These are phyloP conservation scores for Chenopodium berlandieri DNA, from an alignment of 148 eudicot species.

Conservation along the genomic window DNA sequence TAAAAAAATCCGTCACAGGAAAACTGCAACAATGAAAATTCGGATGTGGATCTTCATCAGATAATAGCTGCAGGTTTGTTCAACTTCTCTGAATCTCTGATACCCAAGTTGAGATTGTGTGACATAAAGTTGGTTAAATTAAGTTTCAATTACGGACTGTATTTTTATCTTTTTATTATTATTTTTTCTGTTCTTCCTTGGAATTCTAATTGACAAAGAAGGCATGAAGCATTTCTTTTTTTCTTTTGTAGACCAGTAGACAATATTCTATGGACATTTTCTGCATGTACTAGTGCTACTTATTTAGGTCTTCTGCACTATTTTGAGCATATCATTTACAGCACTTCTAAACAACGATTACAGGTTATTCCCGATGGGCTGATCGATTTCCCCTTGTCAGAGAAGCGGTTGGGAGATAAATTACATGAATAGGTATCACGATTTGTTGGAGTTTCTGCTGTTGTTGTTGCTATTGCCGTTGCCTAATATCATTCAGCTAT, in stretches of 20 bases:
- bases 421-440: conserved; percentile 16
- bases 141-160: background rate
- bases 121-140: background rate
- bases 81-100: background rate
- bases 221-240: background rate
- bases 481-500: background rate
- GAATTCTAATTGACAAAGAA: background rate
- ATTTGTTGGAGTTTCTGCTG: background rate
- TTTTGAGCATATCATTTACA: background rate
- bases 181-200: background rate
- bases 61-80: conserved; percentile 60
- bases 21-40: conserved; percentile 40
- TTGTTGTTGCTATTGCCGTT: background rate
- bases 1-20: conserved; percentile 27
- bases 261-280: background rate
- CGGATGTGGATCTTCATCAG: conserved; percentile 75
- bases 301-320: background rate
- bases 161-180: background rate
- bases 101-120: background rate
- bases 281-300: background rate
- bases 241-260: too few species aligned
- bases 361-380: conserved; percentile 84
- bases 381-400: conserved; percentile 62
- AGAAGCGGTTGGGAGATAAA: conserved; percentile 44
- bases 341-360: conserved; percentile 11